phyloP scores from a whole-genome alignment of 257 asterid genomes.

The Nicotiana noctiflora region DNA sequence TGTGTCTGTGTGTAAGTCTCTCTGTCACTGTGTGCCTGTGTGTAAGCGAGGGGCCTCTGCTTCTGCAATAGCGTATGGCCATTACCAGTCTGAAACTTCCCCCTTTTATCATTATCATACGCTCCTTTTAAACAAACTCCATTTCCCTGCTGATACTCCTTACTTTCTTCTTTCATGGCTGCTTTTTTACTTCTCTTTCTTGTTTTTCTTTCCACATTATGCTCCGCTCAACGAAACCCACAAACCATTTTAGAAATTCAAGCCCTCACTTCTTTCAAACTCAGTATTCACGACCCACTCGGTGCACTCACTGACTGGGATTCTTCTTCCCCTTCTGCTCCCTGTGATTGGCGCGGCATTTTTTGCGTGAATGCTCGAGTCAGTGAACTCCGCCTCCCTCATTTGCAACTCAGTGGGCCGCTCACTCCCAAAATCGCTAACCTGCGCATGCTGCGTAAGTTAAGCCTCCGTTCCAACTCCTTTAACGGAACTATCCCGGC shows the following conservation, averaged over 20 bases:
- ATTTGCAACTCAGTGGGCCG: slow-evolving; percentile 41
- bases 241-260: slow-evolving; percentile 40
- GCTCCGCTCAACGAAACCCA: slow-evolving; percentile 19
- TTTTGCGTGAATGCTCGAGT: slow-evolving; percentile 33
- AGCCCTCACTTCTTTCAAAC: slow-evolving; percentile 42
- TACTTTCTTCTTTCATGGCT: slow-evolving; percentile 11
- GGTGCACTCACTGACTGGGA: slow-evolving; percentile 45
- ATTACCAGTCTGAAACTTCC: not conserved
- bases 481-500: slow-evolving; percentile 49
- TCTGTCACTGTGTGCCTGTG: too few species aligned
- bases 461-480: slow-evolving; percentile 51
- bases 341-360: slow-evolving; percentile 79
- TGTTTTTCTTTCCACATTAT: slow-evolving; percentile 9
- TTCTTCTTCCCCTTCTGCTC: slow-evolving; percentile 45
- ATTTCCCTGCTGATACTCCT: not conserved
- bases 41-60: slow-evolving; percentile 7
- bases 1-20: too few species aligned
- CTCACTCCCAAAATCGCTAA: slow-evolving; percentile 37
- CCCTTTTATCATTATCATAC: not conserved
- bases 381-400: slow-evolving; percentile 50
- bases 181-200: slow-evolving; percentile 12
- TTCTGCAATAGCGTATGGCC: slow-evolving; percentile 19
- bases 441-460: slow-evolving; percentile 55
- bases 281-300: slow-evolving; percentile 45
- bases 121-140: not conserved